Evolutionary conservation across 768 basidiomycete genomes (phyloP), one percentile per base, ranked within the genome.

Genomic region (Boletus pseudo-olivaceus): DNA sequence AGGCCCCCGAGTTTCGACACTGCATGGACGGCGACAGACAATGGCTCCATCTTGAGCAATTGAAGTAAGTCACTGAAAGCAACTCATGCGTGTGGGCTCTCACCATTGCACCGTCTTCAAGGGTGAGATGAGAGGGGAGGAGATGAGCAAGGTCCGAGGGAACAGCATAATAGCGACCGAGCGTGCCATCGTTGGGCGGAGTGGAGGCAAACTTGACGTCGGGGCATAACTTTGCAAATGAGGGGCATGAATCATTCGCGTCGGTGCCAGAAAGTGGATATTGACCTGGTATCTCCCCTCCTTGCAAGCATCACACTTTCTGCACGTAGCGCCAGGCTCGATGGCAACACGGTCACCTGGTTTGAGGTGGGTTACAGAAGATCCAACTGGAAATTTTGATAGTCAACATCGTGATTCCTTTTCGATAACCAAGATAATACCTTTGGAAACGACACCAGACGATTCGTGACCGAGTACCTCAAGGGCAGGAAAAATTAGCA

Each of bases 61-160:
- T 39, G 29, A 39, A 32, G n/a, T 56, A 17, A 59, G 44, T 46
- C 41, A 48, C 19, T 15, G 32, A 42, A 46, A 55, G 32, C 4
- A 3, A 19, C 14, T 33, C 23, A n/a, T 29, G 19, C 29, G 2
- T 26, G 37, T 7, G 17, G 7, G 34, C n/a, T 55, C 75, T 47
- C 52, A 90, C 90, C 90, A 98, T 89, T 7, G 96, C 94, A 32
- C 95, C 96, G 67, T 98, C 94, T 70, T 96, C 95, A 14, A 96
- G 81, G 19, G 87, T 82, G 45, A 98, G 82, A 65, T 83, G 78
- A n/a, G 87, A 81, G 3, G 93, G 93, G 12, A 98, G 82, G 37
- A 75, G 78, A 70, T 92, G 93, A 49, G 85, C 87, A 23, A 97
- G 79, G 69, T 97, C 90, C 26, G 84, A 84, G 15, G 94, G 92